Conservation (phyloP, 2,329 filamentous ascomycete species). For the Mariannaea elegans region DNA sequence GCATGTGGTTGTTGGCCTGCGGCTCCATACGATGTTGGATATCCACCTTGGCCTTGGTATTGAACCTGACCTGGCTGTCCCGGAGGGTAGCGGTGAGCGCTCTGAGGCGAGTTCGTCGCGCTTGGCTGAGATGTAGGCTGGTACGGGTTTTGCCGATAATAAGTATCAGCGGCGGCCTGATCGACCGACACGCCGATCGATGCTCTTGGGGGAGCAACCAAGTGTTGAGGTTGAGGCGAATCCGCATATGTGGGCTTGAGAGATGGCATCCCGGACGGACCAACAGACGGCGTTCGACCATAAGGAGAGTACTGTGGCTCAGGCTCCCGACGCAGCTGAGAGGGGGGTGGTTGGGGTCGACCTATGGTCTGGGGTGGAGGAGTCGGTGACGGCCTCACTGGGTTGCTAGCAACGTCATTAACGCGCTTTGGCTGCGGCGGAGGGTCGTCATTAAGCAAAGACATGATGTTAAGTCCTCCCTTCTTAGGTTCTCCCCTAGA, state of each 20-base stretch:
- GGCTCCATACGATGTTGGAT: conserved; percentile 53
- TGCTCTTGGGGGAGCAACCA: conserved; percentile 53
- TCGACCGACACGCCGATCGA: conserved; percentile 52
- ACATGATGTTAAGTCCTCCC: conserved; percentile 70
- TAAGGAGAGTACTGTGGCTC: conserved; percentile 60
- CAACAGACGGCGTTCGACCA: conserved; percentile 44
- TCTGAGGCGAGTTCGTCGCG: conserved; percentile 57
- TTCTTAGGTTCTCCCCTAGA: conserved; percentile 62
- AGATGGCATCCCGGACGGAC: conserved; percentile 60
- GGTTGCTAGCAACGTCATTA: conserved; percentile 53
- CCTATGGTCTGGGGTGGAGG: conserved; percentile 59
- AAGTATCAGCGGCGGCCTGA: conserved; percentile 52
- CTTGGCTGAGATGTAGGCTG: conserved; percentile 47
- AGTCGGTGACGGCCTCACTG: conserved; percentile 56
- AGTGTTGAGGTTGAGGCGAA: conserved; percentile 60
- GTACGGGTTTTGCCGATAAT: conserved; percentile 54
- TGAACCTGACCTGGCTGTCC: conserved; percentile 48
- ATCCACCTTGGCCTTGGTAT: conserved; percentile 56
- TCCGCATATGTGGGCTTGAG: conserved; percentile 62
- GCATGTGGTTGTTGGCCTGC: conserved; percentile 49
- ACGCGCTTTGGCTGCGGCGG: conserved; percentile 61
- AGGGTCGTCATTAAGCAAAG: conserved; percentile 68
- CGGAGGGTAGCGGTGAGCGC: conserved; percentile 56
- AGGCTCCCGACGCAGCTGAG: conserved; percentile 58
- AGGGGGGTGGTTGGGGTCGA: conserved; percentile 50